Percentiles rank a stretch among this genome's conserved stretches.
Conservation (phyloP, 2,329 filamentous ascomycete genomes). For the Colletotrichum melonis region DNA sequence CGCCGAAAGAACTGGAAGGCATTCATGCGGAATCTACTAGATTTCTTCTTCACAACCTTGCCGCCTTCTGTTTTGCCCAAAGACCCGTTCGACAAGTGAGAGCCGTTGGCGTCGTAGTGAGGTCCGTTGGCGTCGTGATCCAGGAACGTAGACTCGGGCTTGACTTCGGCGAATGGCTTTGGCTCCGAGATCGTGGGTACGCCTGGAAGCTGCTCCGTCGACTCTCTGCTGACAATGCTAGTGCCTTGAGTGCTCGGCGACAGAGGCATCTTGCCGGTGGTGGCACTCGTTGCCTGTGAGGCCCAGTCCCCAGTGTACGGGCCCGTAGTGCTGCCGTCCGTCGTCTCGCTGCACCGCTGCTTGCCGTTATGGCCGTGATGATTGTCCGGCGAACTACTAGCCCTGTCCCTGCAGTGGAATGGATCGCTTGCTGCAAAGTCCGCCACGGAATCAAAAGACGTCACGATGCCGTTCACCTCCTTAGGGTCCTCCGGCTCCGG, state of each 20-base stretch:
- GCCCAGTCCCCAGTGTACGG: constrained; percentile 69
- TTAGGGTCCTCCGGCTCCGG: constrained; percentile 50
- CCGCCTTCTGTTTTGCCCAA: constrained; percentile 58
- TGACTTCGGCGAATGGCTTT: constrained; percentile 41
- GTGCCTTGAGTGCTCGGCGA: constrained; percentile 75
- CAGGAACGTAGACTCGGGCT: constrained; percentile 14
- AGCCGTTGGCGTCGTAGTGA: constrained; percentile 36
- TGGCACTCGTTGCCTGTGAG: constrained; percentile 71
- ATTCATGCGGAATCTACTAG: constrained; percentile 73
- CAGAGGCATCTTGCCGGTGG: constrained; percentile 72
- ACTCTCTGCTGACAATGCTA: constrained; percentile 72
- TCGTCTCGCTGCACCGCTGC: constrained; percentile 71
- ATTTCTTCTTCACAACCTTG: constrained; percentile 68
- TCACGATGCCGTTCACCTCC: constrained; percentile 56
- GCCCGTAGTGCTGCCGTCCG: constrained; percentile 68
- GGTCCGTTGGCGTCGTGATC: constrained; percentile 34
- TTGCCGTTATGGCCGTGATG: constrained; percentile 57
- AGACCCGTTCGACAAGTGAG: constrained; percentile 51
- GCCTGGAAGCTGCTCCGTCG: constrained; percentile 60
- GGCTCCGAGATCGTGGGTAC: constrained; percentile 56
- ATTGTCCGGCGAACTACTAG: constrained; percentile 46
- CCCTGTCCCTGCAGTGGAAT: constrained; percentile 51
- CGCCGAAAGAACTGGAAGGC: constrained; percentile 67
- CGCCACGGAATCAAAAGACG: constrained; percentile 58
- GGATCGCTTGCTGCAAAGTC: constrained; percentile 63